Evolutionary conservation across 768 basidiomycete species (phyloP).

Genomic region (Auricularia sp.): DNA sequence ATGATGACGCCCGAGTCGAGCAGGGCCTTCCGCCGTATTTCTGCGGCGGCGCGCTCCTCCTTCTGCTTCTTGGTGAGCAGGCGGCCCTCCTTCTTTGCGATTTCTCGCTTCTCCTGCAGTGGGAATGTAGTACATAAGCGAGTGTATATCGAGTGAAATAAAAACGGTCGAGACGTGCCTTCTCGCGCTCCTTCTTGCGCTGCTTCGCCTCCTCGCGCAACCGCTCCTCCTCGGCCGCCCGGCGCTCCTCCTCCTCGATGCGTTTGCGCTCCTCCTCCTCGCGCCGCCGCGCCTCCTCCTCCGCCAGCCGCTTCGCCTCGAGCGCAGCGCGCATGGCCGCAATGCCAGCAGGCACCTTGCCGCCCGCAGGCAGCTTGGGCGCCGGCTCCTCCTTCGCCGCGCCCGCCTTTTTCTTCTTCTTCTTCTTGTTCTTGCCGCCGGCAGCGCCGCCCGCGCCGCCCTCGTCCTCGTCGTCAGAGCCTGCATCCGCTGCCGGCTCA

Average conservation of each 20-base stretch:
- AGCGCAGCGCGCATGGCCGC: slow-evolving; percentile 81
- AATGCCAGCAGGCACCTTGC: slow-evolving; percentile 58
- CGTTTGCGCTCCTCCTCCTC: slow-evolving; percentile 72
- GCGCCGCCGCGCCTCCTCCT: slow-evolving; percentile 66
- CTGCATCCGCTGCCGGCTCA: slow-evolving; percentile 29
- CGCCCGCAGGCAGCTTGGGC: slow-evolving; percentile 37
- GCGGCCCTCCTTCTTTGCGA: slow-evolving; percentile 88
- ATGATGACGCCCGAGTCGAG: slow-evolving; percentile 83
- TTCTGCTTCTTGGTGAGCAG: slow-evolving; percentile 97
- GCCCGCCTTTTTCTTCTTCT: slow-evolving; percentile 64
- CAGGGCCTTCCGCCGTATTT: slow-evolving; percentile 83
- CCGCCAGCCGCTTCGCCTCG: slow-evolving; percentile 82
- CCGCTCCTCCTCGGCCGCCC: slow-evolving; percentile 64
- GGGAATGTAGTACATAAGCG: neutral
- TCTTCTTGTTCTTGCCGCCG: slow-evolving; percentile 66
- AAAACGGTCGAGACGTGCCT: slow-evolving; percentile 33
- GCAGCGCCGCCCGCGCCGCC: slow-evolving; percentile 42
- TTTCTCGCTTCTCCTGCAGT: slow-evolving; percentile 74
- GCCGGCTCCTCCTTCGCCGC: slow-evolving; percentile 16
- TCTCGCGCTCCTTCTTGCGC: slow-evolving; percentile 80
- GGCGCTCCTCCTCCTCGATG: slow-evolving; percentile 85
- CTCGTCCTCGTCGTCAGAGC: slow-evolving; percentile 58
- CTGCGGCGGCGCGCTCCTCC: slow-evolving; percentile 82
- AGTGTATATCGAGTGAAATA: slow-evolving; percentile 6
- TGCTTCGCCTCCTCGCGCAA: slow-evolving; percentile 76